phyloP scores from a whole-genome alignment of 345 rosid species.

The Populus deltoides region DNA sequence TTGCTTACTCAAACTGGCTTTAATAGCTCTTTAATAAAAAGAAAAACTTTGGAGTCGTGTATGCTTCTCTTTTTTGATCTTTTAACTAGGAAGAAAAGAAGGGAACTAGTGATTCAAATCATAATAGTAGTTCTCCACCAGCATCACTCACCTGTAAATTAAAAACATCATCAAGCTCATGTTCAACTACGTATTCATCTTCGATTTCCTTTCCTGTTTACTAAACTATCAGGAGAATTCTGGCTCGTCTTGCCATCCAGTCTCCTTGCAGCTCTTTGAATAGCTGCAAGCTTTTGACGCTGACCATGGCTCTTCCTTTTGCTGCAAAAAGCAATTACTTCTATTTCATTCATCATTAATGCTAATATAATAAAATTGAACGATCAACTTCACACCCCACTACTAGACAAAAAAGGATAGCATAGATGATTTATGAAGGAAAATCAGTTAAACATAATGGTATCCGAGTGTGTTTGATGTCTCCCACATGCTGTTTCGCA shows the following conservation, averaged over 20 bases:
- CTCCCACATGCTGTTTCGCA: not conserved
- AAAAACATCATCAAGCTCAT: not conserved
- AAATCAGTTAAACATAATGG: not conserved
- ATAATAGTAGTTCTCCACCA: not conserved
- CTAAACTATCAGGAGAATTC: conserved; percentile 24
- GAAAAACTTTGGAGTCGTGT: not conserved
- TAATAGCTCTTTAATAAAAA: not conserved
- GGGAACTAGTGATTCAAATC: not conserved
- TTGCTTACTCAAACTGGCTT: not conserved
- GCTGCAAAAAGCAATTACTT: conserved; percentile 24
- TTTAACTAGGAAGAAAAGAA: not conserved
- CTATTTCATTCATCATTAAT: not conserved
- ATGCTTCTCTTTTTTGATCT: not conserved
- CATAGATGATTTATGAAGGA: not conserved
- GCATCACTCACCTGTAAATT: conserved; percentile 6
- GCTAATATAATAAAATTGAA: not conserved
- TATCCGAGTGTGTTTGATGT: not conserved
- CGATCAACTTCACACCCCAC: not conserved
- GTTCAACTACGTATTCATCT: conserved; percentile 23
- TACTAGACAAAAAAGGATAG: not conserved
- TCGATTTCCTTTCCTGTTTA: conserved; percentile 44
- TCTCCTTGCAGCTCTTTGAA: conserved; percentile 57
- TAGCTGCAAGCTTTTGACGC: conserved; percentile 52
- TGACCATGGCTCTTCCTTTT: conserved; percentile 52
- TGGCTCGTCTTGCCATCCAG: conserved; percentile 49